Percentiles rank a stretch among this genome's conserved stretches.
Evolutionary conservation across 208 protist genomes (phyloP).

Genomic region (Leishmania turanica): DNA sequence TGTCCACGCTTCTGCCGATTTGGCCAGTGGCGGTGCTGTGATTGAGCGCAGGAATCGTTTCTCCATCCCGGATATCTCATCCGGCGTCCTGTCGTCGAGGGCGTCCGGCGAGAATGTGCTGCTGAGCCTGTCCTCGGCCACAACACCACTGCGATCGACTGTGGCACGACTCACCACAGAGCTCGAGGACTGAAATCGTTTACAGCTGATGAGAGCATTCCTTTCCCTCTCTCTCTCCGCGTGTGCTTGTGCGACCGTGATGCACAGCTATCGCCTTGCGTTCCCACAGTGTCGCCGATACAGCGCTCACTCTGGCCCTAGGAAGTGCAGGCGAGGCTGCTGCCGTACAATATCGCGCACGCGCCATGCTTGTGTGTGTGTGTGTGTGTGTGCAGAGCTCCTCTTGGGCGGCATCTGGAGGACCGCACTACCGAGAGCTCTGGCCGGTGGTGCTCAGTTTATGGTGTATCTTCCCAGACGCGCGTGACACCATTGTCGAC

Average conservation of each 20-base stretch:
- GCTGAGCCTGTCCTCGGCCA: slow-evolving; percentile 26
- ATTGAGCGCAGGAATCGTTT: neutral
- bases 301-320: neutral
- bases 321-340: neutral
- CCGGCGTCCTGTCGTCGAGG: slow-evolving; percentile 17
- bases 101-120: slow-evolving; percentile 28
- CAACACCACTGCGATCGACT: slow-evolving; percentile 12
- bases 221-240: neutral
- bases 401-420: neutral
- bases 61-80: slow-evolving; percentile 9
- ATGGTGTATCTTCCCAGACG: neutral
- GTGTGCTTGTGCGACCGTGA: neutral
- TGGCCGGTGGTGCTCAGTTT: neutral
- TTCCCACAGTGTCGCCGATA: neutral
- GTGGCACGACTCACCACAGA: neutral
- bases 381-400: neutral
- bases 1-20: neutral
- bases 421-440: neutral
- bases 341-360: neutral
- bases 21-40: neutral
- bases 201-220: neutral
- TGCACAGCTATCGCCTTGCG: neutral
- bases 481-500: neutral
- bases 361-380: neutral
- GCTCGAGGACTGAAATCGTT: neutral